A percentile compares a stretch with the other conserved stretches of the same genome.
These are phyloP conservation scores for Apophysomyces sp. DNA, from an alignment of 371 early-diverging fungal species.

Conservation along the genomic window DNA sequence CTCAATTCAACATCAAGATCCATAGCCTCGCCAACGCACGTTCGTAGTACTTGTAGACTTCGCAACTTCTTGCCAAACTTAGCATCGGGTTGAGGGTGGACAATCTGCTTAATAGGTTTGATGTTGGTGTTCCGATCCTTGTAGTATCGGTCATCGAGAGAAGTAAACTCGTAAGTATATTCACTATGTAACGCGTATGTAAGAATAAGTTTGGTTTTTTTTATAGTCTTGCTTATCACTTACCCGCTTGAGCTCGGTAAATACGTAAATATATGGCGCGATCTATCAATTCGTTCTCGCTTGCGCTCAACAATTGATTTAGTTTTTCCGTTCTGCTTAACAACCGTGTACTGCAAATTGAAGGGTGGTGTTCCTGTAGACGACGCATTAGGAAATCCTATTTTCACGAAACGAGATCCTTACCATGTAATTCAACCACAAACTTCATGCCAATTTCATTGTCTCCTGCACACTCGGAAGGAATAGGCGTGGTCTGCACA, in stretches of 20 bases:
- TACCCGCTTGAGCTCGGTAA: conserved; percentile 43
- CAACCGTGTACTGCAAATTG: conserved; percentile 35
- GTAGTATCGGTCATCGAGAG: conserved; percentile 41
- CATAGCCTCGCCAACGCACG: conserved; percentile 42
- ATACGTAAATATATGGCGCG: conserved; percentile 43
- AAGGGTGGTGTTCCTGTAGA: conserved; percentile 40
- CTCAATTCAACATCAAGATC: conserved; percentile 36
- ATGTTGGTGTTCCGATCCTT: conserved; percentile 31
- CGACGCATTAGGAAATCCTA: neutral
- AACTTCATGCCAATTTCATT: conserved; percentile 51
- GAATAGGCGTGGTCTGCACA: conserved; percentile 36
- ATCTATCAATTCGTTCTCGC: conserved; percentile 31
- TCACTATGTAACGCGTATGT: conserved; percentile 14
- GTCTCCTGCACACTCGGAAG: conserved; percentile 46
- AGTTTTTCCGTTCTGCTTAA: conserved; percentile 23
- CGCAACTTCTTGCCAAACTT: conserved; percentile 23
- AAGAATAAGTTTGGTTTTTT: neutral
- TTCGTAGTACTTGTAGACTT: conserved; percentile 19
- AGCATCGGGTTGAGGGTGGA: conserved; percentile 55
- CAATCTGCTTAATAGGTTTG: conserved; percentile 33
- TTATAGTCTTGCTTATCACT: neutral
- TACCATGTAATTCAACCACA: conserved; percentile 36
- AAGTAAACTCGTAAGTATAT: conserved; percentile 43
- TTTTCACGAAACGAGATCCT: neutral
- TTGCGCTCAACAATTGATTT: conserved; percentile 28